A percentile compares a stretch with the other conserved stretches of the same genome.
Evolutionary conservation across 345 rosid species (phyloP).

Genomic region (Boechera divaricarpa): DNA sequence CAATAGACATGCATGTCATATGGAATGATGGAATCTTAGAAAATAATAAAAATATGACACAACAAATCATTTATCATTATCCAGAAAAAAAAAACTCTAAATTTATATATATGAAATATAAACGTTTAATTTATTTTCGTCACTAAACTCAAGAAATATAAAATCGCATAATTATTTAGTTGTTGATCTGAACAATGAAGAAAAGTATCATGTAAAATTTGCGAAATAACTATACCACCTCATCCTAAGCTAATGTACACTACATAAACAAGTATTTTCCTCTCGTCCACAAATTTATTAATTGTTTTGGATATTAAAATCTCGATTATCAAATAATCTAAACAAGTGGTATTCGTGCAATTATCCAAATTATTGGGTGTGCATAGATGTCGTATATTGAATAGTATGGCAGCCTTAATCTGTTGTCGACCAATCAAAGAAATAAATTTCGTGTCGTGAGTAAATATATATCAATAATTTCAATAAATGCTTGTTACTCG

Average conservation of each 20-base stretch:
- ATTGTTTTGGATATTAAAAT: background rate
- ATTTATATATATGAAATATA: background rate
- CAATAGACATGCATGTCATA: conserved; percentile 24
- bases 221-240: background rate
- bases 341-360: conserved; percentile 19
- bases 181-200: background rate
- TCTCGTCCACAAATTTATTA: background rate
- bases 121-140: background rate
- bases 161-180: background rate
- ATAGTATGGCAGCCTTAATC: conserved; percentile 36
- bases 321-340: background rate
- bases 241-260: background rate
- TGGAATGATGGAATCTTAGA: conserved; percentile 8
- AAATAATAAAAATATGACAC: background rate
- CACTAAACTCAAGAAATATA: background rate
- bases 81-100: background rate
- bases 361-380: conserved; percentile 27
- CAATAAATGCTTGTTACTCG: conserved; percentile 38
- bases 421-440: conserved; percentile 27
- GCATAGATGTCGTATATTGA: conserved; percentile 9
- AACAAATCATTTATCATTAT: background rate
- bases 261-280: conserved; percentile 4
- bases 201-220: background rate
- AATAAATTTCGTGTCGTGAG: conserved; percentile 34
- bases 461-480: conserved; percentile 18